Evolutionary conservation across 345 rosid genomes (phyloP).

Genomic region (Salix dunnii): DNA sequence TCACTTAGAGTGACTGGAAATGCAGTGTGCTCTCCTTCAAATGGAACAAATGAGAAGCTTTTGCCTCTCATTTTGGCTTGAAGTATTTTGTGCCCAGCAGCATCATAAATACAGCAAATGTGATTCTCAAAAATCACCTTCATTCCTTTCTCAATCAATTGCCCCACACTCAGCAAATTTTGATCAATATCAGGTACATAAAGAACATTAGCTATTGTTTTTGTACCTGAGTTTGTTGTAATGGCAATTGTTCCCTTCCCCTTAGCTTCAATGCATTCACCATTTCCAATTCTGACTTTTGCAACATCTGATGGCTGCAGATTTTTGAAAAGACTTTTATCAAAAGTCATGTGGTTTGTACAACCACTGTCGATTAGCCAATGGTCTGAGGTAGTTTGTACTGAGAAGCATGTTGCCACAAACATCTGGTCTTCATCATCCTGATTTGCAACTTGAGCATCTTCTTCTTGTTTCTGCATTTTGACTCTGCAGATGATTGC

Average conservation of each 20-base stretch:
- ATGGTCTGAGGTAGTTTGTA: too few relatives aligned
- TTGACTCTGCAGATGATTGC: too few relatives aligned
- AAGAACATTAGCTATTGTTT: not conserved
- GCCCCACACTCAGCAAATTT: conserved; percentile 20
- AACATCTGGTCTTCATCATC: too few relatives aligned
- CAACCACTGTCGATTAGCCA: not conserved
- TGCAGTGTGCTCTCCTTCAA: not conserved
- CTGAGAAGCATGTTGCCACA: too few relatives aligned
- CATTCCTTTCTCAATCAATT: conserved; percentile 1
- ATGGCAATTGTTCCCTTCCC: not conserved
- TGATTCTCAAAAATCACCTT: conserved; percentile 8
- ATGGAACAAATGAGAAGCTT: conserved; percentile 1
- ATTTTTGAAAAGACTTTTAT: not conserved
- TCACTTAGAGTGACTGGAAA: not conserved
- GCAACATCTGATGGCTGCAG: not conserved
- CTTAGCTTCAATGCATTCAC: not conserved
- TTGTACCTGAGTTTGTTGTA: not conserved
- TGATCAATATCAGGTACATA: conserved; percentile 14
- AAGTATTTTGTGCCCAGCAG: not conserved
- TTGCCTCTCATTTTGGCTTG: conserved; percentile 1
- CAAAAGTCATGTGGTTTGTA: not conserved
- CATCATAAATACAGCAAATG: not conserved
- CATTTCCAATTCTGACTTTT: not conserved
- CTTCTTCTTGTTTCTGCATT: too few relatives aligned
- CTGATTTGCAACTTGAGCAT: too few relatives aligned